A percentile compares a stretch with the other conserved stretches of the same genome.
Conservation (phyloP, 2,329 filamentous ascomycete species). For the Fusarium sp. region DNA sequence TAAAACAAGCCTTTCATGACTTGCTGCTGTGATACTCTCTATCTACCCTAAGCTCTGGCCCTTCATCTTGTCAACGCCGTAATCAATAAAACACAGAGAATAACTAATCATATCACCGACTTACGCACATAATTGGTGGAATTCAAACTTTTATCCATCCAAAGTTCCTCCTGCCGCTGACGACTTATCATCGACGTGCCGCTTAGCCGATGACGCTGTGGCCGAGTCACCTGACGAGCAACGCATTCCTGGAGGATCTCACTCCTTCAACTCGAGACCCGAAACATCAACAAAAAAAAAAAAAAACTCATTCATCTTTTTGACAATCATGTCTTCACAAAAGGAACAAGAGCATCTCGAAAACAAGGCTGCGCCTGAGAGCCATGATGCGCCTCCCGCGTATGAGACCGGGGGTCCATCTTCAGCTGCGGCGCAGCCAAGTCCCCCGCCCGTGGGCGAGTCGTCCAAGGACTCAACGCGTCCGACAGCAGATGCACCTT, state of each 20-base stretch:
- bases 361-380: neutral
- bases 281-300: neutral
- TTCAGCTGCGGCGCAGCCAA: neutral
- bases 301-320: neutral
- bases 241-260: conserved; percentile 12
- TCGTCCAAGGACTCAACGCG: conserved; percentile 4
- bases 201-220: conserved; percentile 37
- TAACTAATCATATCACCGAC: too few species aligned
- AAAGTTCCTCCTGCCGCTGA: too few species aligned
- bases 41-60: too few species aligned
- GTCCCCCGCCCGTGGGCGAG: neutral
- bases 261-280: neutral
- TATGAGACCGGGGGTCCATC: conserved; percentile 24
- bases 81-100: too few species aligned
- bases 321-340: conserved; percentile 19
- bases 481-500: conserved; percentile 56
- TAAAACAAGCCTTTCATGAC: too few species aligned
- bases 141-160: too few species aligned
- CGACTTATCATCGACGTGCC: conserved; percentile 8
- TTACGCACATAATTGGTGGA: too few species aligned
- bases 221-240: conserved; percentile 16
- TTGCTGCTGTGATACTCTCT: too few species aligned
- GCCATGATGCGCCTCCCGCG: conserved; percentile 16
- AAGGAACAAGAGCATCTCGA: conserved; percentile 37
- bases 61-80: too few species aligned